These are phyloP conservation scores for Harringtonia aguacate DNA, from an alignment of 2,329 filamentous ascomycete genomes.

Conservation along the genomic window DNA sequence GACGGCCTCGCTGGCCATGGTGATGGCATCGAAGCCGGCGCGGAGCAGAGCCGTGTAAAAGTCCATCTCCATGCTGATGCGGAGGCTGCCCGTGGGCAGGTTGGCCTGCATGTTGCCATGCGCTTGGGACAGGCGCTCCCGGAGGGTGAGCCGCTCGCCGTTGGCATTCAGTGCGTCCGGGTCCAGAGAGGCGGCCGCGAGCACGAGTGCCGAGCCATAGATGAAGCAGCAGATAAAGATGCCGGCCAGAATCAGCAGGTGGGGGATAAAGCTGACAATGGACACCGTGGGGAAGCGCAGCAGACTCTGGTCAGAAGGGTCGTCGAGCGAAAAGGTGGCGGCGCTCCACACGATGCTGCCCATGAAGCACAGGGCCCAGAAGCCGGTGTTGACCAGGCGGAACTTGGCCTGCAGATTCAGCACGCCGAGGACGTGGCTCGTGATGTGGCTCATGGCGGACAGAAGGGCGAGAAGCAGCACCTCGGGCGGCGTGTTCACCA, in stretches of 20 bases:
- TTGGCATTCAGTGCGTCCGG: conserved; percentile 6
- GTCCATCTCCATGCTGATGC: conserved; percentile 79
- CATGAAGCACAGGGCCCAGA: conserved; percentile 92
- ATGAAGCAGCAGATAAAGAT: conserved; percentile 68
- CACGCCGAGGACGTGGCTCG: conserved; percentile 72
- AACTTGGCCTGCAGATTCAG: conserved; percentile 69
- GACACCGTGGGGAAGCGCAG: conserved; percentile 88
- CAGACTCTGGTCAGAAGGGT: conserved; percentile 52
- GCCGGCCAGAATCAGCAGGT: conserved; percentile 74
- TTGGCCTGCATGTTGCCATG: conserved; percentile 90
- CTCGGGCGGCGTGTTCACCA: conserved; percentile 82
- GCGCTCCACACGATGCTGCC: conserved; percentile 70
- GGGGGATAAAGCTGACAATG: conserved; percentile 89
- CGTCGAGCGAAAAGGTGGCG: conserved; percentile 47
- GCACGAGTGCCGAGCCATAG: conserved; percentile 62
- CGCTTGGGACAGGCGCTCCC: conserved; percentile 56
- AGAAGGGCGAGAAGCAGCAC: conserved; percentile 77
- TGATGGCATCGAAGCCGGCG: conserved; percentile 78
- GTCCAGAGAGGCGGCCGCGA: conserved; percentile 50
- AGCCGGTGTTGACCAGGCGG: conserved; percentile 74
- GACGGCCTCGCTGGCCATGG: conserved; percentile 89
- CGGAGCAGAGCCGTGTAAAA: conserved; percentile 88
- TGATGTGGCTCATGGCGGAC: conserved; percentile 81
- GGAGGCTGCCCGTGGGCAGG: conserved; percentile 69
- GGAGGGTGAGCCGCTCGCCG: conserved; percentile 25